Conservation (phyloP, 2,329 filamentous ascomycete genomes). For the Lojkania enalia region DNA sequence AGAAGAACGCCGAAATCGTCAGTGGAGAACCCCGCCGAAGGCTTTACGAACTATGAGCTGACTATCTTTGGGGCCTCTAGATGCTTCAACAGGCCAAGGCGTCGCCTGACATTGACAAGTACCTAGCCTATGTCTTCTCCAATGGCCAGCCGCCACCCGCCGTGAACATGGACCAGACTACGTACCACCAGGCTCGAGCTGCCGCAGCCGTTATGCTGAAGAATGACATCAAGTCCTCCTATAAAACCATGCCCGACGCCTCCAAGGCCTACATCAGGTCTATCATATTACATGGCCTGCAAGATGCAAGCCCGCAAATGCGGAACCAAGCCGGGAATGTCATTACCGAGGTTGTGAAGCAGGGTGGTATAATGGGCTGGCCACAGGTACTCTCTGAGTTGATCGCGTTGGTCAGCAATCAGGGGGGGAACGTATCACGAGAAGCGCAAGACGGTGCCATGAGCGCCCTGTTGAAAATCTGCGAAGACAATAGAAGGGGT, state of each 20-base stretch:
- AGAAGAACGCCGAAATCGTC: slow-evolving; percentile 88
- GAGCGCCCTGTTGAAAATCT: slow-evolving; percentile 90
- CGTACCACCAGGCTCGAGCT: slow-evolving; percentile 78
- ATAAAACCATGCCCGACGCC: slow-evolving; percentile 72
- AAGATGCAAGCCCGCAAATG: slow-evolving; percentile 80
- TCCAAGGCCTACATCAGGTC: slow-evolving; percentile 79
- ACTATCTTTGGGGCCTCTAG: slow-evolving; percentile 54
- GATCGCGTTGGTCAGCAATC: slow-evolving; percentile 74
- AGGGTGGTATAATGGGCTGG: slow-evolving; percentile 86
- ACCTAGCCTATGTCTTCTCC: slow-evolving; percentile 88
- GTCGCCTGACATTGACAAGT: slow-evolving; percentile 95
- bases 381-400: slow-evolving; percentile 86
- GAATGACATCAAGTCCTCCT: slow-evolving; percentile 80
- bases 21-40: slow-evolving; percentile 44
- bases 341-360: slow-evolving; percentile 85
- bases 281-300: slow-evolving; percentile 75
- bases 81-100: slow-evolving; percentile 89
- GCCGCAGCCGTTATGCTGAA: slow-evolving; percentile 94
- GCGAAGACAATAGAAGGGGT: slow-evolving; percentile 89
- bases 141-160: slow-evolving; percentile 65
- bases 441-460: slow-evolving; percentile 91
- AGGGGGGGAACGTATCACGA: slow-evolving; percentile 65
- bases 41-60: slow-evolving; percentile 20
- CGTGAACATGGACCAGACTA: slow-evolving; percentile 60
- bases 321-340: slow-evolving; percentile 89